Base-by-base conservation (phyloP, 2,329 filamentous ascomycete species). In the Ophiostoma tasmaniense region DNA sequence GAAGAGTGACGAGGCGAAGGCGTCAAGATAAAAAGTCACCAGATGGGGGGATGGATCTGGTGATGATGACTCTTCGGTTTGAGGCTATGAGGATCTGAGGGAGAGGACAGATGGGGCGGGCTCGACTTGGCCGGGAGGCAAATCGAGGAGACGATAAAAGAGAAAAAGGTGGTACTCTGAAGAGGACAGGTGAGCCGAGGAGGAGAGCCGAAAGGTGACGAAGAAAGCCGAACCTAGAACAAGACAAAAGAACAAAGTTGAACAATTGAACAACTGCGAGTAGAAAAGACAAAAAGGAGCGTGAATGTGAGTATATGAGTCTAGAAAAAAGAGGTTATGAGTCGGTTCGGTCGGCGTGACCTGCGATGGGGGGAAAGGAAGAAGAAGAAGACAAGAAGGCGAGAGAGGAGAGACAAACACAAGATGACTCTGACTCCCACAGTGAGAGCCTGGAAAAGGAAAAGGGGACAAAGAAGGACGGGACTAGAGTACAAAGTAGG, bases 281-380 rank as follows among this genome's bases (percentile, higher is more conserved):
- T 67, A 68, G n/a, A 61, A 35, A 22, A 20, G 20, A 14, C 42
- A 52, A 67, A 64, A 69, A 65, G 50, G 69, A 70, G 69, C 71
- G 70, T 70, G 67, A 70, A 70, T 73, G 72, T 72, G 70, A 72
- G 71, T 71, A 70, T 67, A 72, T 52, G 66, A 45, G 42, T 45
- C 42, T 45, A 45, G 6, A 45, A 17, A 20, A 8, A 20, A 45
- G 42, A n/a, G 42, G 42, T 45, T 45, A 45, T 62, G 66, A 64
- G 39, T 33, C 45, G 39, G 59, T n/a, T 66, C 66, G 50, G 68
- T 66, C 64, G 64, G 64, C 45, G 66, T 67, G 71, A 67, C 71
- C 70, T 69, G 70, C 68, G 71, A 72, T 71, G 69, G 69, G 61
- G 30, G 35, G 28, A 62, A 30, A 5, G 17, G 59, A 64, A 30